Conservation (phyloP, 1,284 basidiomycete genomes). For the Pascua guehoae region DNA sequence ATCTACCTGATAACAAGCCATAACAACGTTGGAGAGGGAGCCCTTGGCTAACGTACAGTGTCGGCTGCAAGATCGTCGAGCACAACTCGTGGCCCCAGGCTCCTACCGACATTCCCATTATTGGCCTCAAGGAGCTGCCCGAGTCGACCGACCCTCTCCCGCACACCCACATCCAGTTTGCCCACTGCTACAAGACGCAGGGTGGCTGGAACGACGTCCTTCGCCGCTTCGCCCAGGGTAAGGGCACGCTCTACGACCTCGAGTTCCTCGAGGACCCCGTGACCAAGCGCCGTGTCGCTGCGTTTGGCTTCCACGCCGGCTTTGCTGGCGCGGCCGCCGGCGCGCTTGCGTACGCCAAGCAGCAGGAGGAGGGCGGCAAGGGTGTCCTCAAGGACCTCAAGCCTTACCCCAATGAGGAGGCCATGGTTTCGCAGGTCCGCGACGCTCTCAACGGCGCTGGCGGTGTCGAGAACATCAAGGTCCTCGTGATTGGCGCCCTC, state of each 20-base stretch:
- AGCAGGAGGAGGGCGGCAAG: slow-evolving; percentile 59
- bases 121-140: slow-evolving; percentile 94
- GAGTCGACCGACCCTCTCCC: slow-evolving; percentile 72
- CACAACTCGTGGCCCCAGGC: slow-evolving; percentile 82
- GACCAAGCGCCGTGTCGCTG: slow-evolving; percentile 84
- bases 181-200: slow-evolving; percentile 97
- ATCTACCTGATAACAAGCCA: neutral
- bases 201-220: slow-evolving; percentile 89
- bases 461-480: slow-evolving; percentile 69
- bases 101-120: slow-evolving; percentile 75
- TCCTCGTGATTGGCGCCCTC: slow-evolving; percentile 92
- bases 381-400: slow-evolving; percentile 63
- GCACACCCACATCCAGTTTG: slow-evolving; percentile 98
- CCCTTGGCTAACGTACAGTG: slow-evolving; percentile 53
- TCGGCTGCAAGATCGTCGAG: slow-evolving; percentile 82
- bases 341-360: slow-evolving; percentile 73
- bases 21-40: too few relatives aligned
- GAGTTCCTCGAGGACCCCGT: slow-evolving; percentile 88
- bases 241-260: slow-evolving; percentile 89
- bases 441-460: slow-evolving; percentile 58
- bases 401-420: slow-evolving; percentile 74
- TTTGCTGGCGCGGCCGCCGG: slow-evolving; percentile 96
- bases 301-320: slow-evolving; percentile 97
- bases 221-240: slow-evolving; percentile 78
- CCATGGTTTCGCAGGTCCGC: slow-evolving; percentile 73